phyloP scores from a whole-genome alignment of 768 basidiomycete genomes.

The Candolleomyces aberdarensis region DNA sequence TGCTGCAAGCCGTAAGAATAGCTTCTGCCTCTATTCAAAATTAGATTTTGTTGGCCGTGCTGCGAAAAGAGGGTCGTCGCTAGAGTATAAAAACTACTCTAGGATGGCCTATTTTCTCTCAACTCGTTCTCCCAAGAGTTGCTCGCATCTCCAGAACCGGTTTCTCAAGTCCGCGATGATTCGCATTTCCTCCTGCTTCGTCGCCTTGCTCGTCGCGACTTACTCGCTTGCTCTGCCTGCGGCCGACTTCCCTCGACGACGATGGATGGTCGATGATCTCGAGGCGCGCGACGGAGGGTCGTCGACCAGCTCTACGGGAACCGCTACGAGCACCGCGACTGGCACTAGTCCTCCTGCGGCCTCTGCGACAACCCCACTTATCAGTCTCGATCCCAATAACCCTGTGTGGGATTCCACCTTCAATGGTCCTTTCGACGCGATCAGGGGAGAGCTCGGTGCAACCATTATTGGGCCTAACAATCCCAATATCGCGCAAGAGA shows the following conservation, averaged over 20 bases:
- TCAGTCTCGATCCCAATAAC: slow-evolving; percentile 41
- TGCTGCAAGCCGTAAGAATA: no score
- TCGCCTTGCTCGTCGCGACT: slow-evolving; percentile 31
- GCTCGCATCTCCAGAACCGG: not conserved
- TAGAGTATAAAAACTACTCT: no score
- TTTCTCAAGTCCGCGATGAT: slow-evolving; percentile 26
- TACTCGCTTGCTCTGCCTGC: slow-evolving; percentile 25
- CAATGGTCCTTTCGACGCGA: slow-evolving; percentile 26
- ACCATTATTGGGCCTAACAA: slow-evolving; percentile 41
- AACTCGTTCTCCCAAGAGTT: not conserved
- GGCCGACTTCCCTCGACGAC: not conserved
- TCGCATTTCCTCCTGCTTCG: slow-evolving; percentile 30
- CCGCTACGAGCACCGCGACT: no score
- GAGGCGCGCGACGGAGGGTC: slow-evolving; percentile 10
- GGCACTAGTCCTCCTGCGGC: slow-evolving; percentile 19
- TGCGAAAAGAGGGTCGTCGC: no score
- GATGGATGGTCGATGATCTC: slow-evolving; percentile 2
- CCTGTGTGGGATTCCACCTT: slow-evolving; percentile 32
- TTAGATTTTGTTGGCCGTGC: no score
- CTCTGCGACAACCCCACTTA: slow-evolving; percentile 42
- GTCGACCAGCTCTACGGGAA: slow-evolving; percentile 11
- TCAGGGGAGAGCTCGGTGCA: slow-evolving; percentile 39
- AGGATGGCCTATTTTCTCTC: not conserved
- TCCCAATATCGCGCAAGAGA: slow-evolving; percentile 37
- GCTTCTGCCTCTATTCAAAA: no score